Evolutionary conservation across 495 filamentous ascomycete genomes (phyloP), one percentile per base, ranked within the genome.

Genomic region (Thermochaetoides thermophila): DNA sequence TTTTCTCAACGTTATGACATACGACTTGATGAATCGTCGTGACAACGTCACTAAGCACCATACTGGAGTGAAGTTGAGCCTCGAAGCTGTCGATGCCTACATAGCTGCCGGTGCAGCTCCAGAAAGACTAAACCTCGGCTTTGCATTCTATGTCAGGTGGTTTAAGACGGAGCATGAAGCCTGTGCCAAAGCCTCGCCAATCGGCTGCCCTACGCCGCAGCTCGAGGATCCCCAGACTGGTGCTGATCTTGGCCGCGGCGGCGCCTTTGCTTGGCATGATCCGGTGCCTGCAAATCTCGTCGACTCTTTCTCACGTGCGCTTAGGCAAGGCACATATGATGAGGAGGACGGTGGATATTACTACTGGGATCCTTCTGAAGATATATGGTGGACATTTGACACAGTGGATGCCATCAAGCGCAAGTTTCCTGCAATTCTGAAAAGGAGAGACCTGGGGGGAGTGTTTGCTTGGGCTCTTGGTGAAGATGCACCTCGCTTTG

Each of bases 1-100:
- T 49, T 78, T 79, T 53, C 57, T 83, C 46, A 85, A 83, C 46
- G 66, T 84, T 32, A 85, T 85, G 80, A 71, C 69, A 14, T 85
- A 85, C 55, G 80, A 85, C 41, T 48, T 85, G 32, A 78, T 79
- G 69, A 84, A 82, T 56, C 70, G 80, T 14, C 73, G 80, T 12
- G 73, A 84, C 45, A 71, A 60, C 38, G 52, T 70, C 7, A 83
- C 78, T 4, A 68, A 64, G 35, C 77, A 82, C 44, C 75, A 80
- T 45, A 78, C 68, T 14, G 68, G 73, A 24, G 53, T 82, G 18
- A 40, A 55, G 32, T 56, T 57, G 10, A 74, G 69, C 19, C 50
- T 73, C 9, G 62, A 66, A 9, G 55, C 68, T 10, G 43, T 83
- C 12, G 55, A 74, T 30, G 60, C 68, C 29, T 85, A 84, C 44